Evolutionary conservation across 2,329 filamentous ascomycete species (phyloP), one percentile per base, ranked within the genome.

Genomic region (Neofusicoccum kwambonambiense): DNA sequence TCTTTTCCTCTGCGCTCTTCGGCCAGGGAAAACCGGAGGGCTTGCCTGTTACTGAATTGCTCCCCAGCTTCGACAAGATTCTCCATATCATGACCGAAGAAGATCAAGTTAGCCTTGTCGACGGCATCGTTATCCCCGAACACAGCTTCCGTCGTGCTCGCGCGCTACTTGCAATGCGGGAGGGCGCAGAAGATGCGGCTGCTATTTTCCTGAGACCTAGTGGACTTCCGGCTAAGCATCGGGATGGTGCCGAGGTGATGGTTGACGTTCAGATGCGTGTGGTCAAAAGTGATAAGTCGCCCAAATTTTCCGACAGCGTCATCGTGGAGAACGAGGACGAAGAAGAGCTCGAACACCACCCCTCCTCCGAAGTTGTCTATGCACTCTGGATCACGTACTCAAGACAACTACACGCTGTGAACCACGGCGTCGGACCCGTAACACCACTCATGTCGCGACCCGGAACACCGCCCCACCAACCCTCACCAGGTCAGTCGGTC

Each of bases 301-400:
- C 60, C 35, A 61, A 57, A 4, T 37, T 87, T 66, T 83, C 86
- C 62, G 85, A 89, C 64, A 82, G 89, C 68, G 86, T 88, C 2
- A 85, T 89, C n/a, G 82, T 86, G 62, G 88, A 92, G 74, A 80
- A 82, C 52, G 74, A 79, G 66, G 74, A 77, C 31, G 64, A 60
- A 27, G n/a, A 73, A 81, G 3, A 81, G 84, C 67, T 86, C 89
- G 64, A 61, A 35, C 13, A 73, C 81, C 3, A 82, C 84, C 67
- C 86, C 89, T 15, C 64, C 35, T 68, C 71, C 22, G 93, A 97
- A 75, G 86, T 96, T 67, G 93, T 98, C 0, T 98, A 93, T 79
- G 95, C 95, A 11, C 80, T 99, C 35, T 99, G 95, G 95, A 90
- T 99, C 69, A 98, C 94, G 1, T 99, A 98, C 75, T 98, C 94